Conservation (phyloP, 179 eudicot species). For the Corrigiola litoralis region DNA sequence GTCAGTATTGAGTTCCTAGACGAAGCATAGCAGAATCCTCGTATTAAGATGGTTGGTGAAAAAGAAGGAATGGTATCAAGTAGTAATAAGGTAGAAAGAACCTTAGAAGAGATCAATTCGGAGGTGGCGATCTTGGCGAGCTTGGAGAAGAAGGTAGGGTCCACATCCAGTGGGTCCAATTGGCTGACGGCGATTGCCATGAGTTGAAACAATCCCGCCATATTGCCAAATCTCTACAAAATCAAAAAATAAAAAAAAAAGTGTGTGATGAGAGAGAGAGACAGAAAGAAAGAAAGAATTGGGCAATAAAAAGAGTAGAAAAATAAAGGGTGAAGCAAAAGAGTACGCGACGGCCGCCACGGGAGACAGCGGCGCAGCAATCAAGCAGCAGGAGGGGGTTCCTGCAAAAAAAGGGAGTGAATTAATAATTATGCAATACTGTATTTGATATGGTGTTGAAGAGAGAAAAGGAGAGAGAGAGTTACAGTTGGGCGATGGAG, state of each 20-base stretch:
- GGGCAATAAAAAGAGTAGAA: not conserved
- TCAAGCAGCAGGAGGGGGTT: slow-evolving; percentile 94
- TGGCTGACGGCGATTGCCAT: slow-evolving; percentile 80
- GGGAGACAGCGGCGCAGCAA: slow-evolving; percentile 78
- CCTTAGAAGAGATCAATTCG: slow-evolving; percentile 93
- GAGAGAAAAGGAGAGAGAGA: not conserved
- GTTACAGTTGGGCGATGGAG: slow-evolving; percentile 66
- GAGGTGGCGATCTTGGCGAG: slow-evolving; percentile 83
- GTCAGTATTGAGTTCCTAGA: slow-evolving; percentile 80
- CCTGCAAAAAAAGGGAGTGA: slow-evolving; percentile 28
- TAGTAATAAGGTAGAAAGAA: slow-evolving; percentile 9
- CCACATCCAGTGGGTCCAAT: slow-evolving; percentile 51
- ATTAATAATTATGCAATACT: not conserved
- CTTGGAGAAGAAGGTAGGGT: slow-evolving; percentile 64
- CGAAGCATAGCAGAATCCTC: slow-evolving; percentile 13
- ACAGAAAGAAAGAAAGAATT: too few relatives aligned
- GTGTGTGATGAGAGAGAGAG: too few relatives aligned
- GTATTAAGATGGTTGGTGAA: not conserved
- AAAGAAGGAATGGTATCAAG: too few relatives aligned
- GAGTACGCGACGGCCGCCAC: slow-evolving; percentile 86
- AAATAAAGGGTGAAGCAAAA: not conserved
- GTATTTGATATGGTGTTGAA: not conserved
- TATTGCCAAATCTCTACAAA: slow-evolving; percentile 75
- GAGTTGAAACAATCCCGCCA: slow-evolving; percentile 88
- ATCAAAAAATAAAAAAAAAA: not conserved